Evolutionary conservation across 306 rosid genomes (phyloP).

Genomic region (Dalbergia oliveri): DNA sequence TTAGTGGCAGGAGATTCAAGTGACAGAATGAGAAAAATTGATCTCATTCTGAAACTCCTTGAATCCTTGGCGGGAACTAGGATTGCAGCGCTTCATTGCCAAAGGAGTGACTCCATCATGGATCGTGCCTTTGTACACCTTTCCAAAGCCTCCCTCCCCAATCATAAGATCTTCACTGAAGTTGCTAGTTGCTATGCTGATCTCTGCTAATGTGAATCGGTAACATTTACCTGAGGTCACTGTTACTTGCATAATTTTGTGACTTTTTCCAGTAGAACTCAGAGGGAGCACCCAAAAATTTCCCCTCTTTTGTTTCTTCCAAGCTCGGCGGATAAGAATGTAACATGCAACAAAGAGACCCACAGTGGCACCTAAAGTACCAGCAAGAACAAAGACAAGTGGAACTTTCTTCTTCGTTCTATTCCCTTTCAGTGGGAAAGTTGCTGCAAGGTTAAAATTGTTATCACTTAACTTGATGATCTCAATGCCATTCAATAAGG

Average conservation of each 20-base stretch:
- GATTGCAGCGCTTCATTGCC: conserved; percentile 61
- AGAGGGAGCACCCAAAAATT: conserved; percentile 8
- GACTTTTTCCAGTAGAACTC: background rate
- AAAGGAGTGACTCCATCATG: conserved; percentile 36
- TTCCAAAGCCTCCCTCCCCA: conserved; percentile 65
- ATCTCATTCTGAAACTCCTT: conserved; percentile 59
- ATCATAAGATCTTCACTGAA: conserved; percentile 51
- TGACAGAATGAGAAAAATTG: conserved; percentile 47
- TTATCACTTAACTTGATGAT: conserved; percentile 54
- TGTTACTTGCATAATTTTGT: conserved; percentile 30
- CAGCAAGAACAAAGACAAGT: background rate
- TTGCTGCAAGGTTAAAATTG: conserved; percentile 47
- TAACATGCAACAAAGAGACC: conserved; percentile 12
- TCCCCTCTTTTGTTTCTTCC: conserved; percentile 27
- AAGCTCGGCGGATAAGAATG: conserved; percentile 10
- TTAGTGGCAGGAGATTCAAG: conserved; percentile 52
- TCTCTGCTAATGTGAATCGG: conserved; percentile 50
- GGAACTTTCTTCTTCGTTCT: conserved; percentile 13
- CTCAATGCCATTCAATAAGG: conserved; percentile 56
- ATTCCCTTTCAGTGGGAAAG: conserved; percentile 29
- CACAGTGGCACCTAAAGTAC: conserved; percentile 34
- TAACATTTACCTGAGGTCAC: conserved; percentile 41
- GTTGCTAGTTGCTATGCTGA: conserved; percentile 51
- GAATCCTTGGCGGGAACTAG: conserved; percentile 51
- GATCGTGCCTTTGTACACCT: conserved; percentile 57